Evolutionary conservation across 768 basidiomycete species (phyloP), one percentile per base, ranked within the genome.

Genomic region (Amanita molliuscula): DNA sequence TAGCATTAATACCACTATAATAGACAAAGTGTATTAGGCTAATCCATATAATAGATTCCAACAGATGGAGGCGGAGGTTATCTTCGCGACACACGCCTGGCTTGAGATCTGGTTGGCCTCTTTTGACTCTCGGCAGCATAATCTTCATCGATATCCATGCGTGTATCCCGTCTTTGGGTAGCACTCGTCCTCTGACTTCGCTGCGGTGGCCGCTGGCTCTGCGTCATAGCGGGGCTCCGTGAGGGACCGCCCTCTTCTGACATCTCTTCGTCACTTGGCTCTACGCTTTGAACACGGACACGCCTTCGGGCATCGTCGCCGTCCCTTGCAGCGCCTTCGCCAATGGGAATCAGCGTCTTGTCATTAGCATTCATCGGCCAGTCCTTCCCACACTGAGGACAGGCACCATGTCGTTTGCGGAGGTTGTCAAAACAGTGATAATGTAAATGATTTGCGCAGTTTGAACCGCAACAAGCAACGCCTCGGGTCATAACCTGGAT

Each of bases 401-500:
- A 90, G 11, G 59, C 63, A 20, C 55, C 55, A 34, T 67, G 65
- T 26, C 67, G 65, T 34, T 69, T 65, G 28, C 73, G 73, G 59
- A 73, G 81, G 46, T 60, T 73, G 31, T 59, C 64, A 62, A 79
- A 83, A 55, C 88, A 88, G 50, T 82, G 78, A 38, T 62, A 62
- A 59, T 89, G 89, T 62, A 89, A 62, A 25, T 73, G 73, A 10
- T 70, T 67, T 58, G 78, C 71, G 71, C 88, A 92, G 47, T 80
- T 79, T 1, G 68, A 59, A 2, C 70, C 78, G 40, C 62, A 66
- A 59, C 88, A 91, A 6, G 76, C 72, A 13, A 79, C 64, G 18
- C 88, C 88, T 26, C 74, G 77, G 3, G 88, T 89, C 38, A 88
- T 56, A 28, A 83, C 71, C 85, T 89, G 25, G 16, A 35, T 47